These are phyloP conservation scores for Tulasnella calospora DNA, from an alignment of 768 basidiomycete species.

Conservation along the genomic window DNA sequence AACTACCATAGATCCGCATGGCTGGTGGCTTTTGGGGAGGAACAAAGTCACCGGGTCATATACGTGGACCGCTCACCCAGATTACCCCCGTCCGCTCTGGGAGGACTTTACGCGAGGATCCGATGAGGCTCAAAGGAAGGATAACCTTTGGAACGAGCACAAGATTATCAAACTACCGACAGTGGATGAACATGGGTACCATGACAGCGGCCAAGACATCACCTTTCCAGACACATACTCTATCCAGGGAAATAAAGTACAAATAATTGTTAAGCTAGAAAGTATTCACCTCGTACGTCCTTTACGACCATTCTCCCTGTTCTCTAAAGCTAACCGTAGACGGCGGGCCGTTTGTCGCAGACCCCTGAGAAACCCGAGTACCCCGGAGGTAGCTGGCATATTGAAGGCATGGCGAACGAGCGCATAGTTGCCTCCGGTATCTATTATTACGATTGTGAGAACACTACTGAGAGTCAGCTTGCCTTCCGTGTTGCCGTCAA, in stretches of 20 bases:
- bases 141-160: neutral
- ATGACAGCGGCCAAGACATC: neutral
- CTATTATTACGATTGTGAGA: slow-evolving; percentile 32
- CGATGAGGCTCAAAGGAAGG: no score
- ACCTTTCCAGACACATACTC: neutral
- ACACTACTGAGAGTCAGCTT: slow-evolving; percentile 37
- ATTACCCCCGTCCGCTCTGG: neutral
- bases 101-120: neutral
- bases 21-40: neutral
- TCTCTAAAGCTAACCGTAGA: neutral
- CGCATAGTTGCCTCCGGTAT: slow-evolving; percentile 32
- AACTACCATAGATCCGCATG: no score
- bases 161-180: neutral
- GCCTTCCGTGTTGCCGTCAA: slow-evolving; percentile 34
- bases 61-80: neutral
- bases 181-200: neutral
- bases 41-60: neutral
- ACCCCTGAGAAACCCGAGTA: slow-evolving; percentile 46
- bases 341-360: neutral
- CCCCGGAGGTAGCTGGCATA: slow-evolving; percentile 44
- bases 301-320: neutral
- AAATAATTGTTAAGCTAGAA: slow-evolving; percentile 44
- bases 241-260: slow-evolving; percentile 38
- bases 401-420: slow-evolving; percentile 39
- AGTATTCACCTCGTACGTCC: slow-evolving; percentile 42